phyloP scores from a whole-genome alignment of 306 rosid genomes.

The Gillenia trifoliata region DNA sequence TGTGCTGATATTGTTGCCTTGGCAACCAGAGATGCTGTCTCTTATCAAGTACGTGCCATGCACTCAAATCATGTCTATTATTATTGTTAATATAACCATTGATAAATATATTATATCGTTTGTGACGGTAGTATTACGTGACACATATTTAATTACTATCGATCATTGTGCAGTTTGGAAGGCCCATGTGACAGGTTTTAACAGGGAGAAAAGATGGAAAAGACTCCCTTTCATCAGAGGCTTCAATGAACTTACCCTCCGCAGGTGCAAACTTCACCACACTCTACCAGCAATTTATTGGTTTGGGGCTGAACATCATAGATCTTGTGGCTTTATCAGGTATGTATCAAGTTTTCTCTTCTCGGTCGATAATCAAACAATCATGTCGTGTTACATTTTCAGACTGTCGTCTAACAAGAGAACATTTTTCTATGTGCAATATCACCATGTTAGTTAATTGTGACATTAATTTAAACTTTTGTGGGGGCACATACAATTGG shows the following conservation, averaged over 20 bases:
- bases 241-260: constrained; percentile 31
- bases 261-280: constrained; percentile 27
- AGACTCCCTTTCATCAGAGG: constrained; percentile 21
- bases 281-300: constrained; percentile 22
- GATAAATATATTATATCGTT: neutral
- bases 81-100: neutral
- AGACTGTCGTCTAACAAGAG: neutral
- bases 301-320: constrained; percentile 8
- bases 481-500: constrained; percentile 41
- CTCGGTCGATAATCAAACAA: too few species aligned
- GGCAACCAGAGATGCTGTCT: constrained; percentile 34
- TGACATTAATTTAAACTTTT: neutral
- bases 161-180: constrained; percentile 18
- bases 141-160: neutral
- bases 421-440: neutral
- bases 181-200: constrained; percentile 17
- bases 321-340: constrained; percentile 42
- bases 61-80: neutral
- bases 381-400: neutral
- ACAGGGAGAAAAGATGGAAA: constrained; percentile 46
- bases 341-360: neutral
- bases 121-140: neutral
- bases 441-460: too few species aligned
- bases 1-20: constrained; percentile 40
- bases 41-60: constrained; percentile 19